These are phyloP conservation scores for Panicum miliaceum DNA, from an alignment of 176 grass and related monocot genomes.

Conservation along the genomic window DNA sequence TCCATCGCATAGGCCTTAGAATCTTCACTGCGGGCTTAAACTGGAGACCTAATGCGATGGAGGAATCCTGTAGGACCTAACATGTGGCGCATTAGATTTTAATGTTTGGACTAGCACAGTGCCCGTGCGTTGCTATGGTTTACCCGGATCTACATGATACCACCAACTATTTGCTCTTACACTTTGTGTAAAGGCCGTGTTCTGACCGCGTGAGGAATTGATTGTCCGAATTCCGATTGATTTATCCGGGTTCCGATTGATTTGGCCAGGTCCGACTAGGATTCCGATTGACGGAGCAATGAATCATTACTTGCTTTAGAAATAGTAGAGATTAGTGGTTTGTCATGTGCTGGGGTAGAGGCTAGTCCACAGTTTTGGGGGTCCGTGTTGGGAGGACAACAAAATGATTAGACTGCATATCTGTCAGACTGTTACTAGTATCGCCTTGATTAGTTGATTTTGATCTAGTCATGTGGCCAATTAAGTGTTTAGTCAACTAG, in stretches of 20 bases:
- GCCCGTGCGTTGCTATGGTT: too few species aligned
- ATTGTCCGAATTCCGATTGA: too few species aligned
- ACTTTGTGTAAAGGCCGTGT: too few species aligned
- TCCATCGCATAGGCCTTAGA: not conserved
- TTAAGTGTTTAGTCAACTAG: not conserved
- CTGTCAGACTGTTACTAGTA: not conserved
- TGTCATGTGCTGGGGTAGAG: not conserved
- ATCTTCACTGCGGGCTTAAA: not conserved
- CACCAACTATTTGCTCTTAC: too few species aligned
- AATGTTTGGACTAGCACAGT: too few species aligned
- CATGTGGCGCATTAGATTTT: not conserved
- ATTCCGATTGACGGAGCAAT: too few species aligned
- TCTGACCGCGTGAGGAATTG: too few species aligned
- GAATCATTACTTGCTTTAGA: too few species aligned
- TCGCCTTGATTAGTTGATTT: not conserved
- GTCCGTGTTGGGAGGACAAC: not conserved
- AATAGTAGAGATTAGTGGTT: conserved; percentile 1
- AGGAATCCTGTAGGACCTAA: not conserved
- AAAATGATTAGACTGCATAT: not conserved
- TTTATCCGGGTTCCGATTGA: too few species aligned
- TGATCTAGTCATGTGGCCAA: conserved; percentile 18
- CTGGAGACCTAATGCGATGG: not conserved
- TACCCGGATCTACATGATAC: too few species aligned
- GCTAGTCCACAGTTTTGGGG: too few species aligned
- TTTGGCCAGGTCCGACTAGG: too few species aligned